Conservation (phyloP, 305 asterid genomes). For the Withania somnifera region DNA sequence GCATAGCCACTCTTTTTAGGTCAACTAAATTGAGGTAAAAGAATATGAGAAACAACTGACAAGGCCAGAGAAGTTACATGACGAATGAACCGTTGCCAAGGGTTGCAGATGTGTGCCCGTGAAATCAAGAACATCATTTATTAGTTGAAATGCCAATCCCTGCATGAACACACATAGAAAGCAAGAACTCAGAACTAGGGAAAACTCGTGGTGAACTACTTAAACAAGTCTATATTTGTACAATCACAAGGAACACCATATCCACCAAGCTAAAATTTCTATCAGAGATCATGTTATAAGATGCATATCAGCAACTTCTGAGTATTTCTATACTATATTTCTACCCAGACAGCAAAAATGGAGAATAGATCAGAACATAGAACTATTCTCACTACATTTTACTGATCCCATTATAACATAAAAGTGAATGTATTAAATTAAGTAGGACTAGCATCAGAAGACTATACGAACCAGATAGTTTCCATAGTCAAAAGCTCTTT, state of each 20-base stretch:
- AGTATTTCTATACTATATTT: neutral
- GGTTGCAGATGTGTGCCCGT: conserved; percentile 84
- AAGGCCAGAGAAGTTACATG: conserved; percentile 44
- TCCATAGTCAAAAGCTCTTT: conserved; percentile 96
- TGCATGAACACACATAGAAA: conserved; percentile 18
- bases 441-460: neutral
- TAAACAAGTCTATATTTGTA: neutral
- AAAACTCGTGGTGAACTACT: neutral
- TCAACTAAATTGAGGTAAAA: neutral
- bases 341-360: neutral
- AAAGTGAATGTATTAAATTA: neutral
- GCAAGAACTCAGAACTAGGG: neutral
- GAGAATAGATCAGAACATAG: neutral
- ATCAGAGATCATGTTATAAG: neutral
- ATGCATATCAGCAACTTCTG: too few species aligned
- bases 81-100: conserved; percentile 93
- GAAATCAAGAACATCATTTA: conserved; percentile 95
- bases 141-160: conserved; percentile 94
- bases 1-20: neutral
- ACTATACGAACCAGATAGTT: conserved; percentile 63
- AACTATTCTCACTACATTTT: neutral
- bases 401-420: neutral
- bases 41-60: neutral
- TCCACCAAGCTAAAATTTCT: neutral
- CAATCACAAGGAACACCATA: neutral